Conservation (phyloP, 2,329 filamentous ascomycete genomes). For the Boeremia exigua region DNA sequence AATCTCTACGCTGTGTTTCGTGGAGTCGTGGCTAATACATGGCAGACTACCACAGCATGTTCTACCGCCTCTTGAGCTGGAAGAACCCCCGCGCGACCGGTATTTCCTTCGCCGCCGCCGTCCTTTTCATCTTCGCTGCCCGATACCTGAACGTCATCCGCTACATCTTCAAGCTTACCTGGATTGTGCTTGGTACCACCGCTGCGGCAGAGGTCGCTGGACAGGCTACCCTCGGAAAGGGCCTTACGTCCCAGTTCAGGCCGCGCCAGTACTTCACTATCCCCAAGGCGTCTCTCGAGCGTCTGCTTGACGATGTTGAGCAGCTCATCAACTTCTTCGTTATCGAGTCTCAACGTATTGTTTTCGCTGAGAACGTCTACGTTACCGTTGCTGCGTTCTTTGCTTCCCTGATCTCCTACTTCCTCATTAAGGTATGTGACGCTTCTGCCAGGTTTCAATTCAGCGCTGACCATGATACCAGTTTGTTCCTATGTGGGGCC, state of each 20-base stretch:
- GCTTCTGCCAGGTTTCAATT: no score
- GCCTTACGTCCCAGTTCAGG: constrained; percentile 66
- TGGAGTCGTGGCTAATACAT: constrained; percentile 20
- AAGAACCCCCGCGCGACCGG: constrained; percentile 69
- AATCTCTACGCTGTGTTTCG: background rate
- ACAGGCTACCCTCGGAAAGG: constrained; percentile 62
- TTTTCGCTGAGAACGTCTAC: constrained; percentile 70
- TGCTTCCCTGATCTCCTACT: constrained; percentile 66
- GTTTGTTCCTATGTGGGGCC: constrained; percentile 69
- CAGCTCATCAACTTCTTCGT: constrained; percentile 72
- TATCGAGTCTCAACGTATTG: constrained; percentile 70
- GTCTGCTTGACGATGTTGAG: constrained; percentile 65
- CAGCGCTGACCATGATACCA: background rate
- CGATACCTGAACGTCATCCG: constrained; percentile 68
- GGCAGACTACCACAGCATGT: constrained; percentile 68
- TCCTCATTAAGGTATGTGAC: constrained; percentile 60
- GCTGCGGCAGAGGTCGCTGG: constrained; percentile 64
- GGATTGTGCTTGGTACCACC: constrained; percentile 65
- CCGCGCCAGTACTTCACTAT: constrained; percentile 71
- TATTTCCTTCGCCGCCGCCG: constrained; percentile 62
- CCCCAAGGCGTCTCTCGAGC: constrained; percentile 68
- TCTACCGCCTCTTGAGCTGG: constrained; percentile 72
- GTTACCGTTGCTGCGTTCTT: constrained; percentile 66
- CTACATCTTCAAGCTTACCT: constrained; percentile 66
- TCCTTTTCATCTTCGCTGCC: constrained; percentile 66